Base-by-base conservation (phyloP, 1,284 basidiomycete genomes). In the Tylopilus sp. region DNA sequence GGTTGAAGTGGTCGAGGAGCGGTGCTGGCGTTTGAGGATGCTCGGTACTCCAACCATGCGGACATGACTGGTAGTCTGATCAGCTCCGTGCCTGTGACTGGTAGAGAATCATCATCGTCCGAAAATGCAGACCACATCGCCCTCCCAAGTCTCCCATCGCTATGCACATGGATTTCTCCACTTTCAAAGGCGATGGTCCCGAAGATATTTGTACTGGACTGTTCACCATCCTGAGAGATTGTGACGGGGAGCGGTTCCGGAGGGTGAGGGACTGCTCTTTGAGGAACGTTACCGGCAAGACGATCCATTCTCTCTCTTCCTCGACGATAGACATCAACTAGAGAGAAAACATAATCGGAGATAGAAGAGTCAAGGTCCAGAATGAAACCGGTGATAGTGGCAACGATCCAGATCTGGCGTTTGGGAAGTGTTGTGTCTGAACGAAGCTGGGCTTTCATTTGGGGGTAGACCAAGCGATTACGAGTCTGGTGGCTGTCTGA, bases 311-410 rank as follows among this genome's bases (percentile, higher is more conserved):
- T 78, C 49, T 86, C 84, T 67, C 86, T 87, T 16, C 93, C 92
- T 61, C 81, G 79, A 41, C 79, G 80, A 68, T 94, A 96, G 25
- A 96, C 89, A 55, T 93, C 89, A 33, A 92, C 75, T 13, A 96
- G 71, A 23, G 88, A 84, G 64, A 87, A 91, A 6, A 92, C 71
- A 56, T 84, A 88, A 54, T 85, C 82, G 3, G 89, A 82, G 45
- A 96, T 86, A 23, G 80, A 79, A 0, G 92, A 86, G 58, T 94
- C 90, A 15, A 97, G 73, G 54, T 92, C 86, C 30, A 96, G 73
- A 46, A 91, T 77, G 66, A 96, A 95, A 23, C 93, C 93, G 55
- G 83, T 90, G 51, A 96, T 89, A 41, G 79, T 79, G 4, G 89
- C 89, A 44, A 76, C 74, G 41, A 92, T 74, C 64, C 77, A 81